These are phyloP conservation scores for Lolium rigidum DNA, from an alignment of 176 grass and related monocot genomes.

Conservation along the genomic window DNA sequence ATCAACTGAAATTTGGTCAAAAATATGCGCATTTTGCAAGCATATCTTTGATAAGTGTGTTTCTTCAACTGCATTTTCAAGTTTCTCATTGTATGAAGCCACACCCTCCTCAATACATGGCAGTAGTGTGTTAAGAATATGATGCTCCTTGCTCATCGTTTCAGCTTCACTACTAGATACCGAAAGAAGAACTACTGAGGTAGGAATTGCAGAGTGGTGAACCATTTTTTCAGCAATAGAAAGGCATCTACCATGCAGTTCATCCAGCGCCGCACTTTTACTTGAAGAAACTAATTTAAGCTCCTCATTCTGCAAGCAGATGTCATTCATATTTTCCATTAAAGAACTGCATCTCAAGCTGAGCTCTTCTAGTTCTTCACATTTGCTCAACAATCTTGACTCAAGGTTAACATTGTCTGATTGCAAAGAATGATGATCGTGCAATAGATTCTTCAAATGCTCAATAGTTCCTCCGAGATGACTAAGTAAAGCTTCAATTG, in stretches of 20 bases:
- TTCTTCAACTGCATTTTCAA: constrained; percentile 65
- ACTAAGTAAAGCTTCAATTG: constrained; percentile 54
- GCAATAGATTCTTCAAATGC: constrained; percentile 70
- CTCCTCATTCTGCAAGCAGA: constrained; percentile 61
- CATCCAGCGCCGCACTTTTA: constrained; percentile 54
- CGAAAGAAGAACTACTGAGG: constrained; percentile 14
- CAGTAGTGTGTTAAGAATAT: constrained; percentile 64
- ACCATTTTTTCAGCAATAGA: constrained; percentile 65
- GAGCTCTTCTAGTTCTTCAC: constrained; percentile 77
- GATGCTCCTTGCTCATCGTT: constrained; percentile 48
- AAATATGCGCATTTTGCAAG: constrained; percentile 63
- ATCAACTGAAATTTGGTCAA: constrained; percentile 64
- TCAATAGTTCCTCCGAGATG: constrained; percentile 55
- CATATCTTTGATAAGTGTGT: constrained; percentile 75
- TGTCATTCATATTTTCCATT: constrained; percentile 66
- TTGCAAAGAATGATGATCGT: constrained; percentile 48
- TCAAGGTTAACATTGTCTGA: constrained; percentile 67
- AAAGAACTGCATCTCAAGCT: constrained; percentile 68
- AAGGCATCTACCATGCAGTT: constrained; percentile 68
- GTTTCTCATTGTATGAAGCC: constrained; percentile 61
- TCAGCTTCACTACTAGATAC: constrained; percentile 40
- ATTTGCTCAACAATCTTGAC: constrained; percentile 64
- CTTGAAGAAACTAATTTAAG: constrained; percentile 62
- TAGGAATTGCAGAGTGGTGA: constrained; percentile 35
- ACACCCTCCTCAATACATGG: constrained; percentile 75